A percentile compares a stretch with the other conserved stretches of the same genome.
Evolutionary conservation across 345 rosid genomes (phyloP).

Genomic region (Hibiscus mutabilis): DNA sequence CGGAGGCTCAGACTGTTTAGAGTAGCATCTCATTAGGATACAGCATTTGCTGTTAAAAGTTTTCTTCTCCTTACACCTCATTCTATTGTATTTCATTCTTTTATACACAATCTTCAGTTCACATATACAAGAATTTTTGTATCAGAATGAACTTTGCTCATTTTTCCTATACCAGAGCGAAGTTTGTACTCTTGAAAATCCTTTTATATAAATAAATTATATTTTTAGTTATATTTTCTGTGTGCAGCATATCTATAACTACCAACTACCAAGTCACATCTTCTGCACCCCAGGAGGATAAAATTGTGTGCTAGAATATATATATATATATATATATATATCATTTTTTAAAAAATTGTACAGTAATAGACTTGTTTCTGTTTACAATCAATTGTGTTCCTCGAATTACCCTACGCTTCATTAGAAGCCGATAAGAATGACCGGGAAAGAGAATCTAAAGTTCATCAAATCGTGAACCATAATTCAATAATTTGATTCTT

Average conservation of each 20-base stretch:
- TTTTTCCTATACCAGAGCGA: neutral
- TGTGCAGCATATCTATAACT: neutral
- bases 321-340: too few species aligned
- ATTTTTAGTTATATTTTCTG: neutral
- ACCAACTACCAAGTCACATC: too few species aligned
- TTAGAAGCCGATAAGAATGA: neutral
- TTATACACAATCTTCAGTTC: neutral
- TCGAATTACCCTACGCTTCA: neutral
- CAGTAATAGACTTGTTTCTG: neutral
- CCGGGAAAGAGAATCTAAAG: neutral
- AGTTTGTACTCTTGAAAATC: neutral
- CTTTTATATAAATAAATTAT: too few species aligned
- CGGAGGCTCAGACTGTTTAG: neutral
- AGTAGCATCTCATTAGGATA: neutral
- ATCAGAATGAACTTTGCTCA: conserved; percentile 2
- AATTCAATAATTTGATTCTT: too few species aligned
- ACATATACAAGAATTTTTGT: neutral
- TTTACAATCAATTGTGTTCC: neutral
- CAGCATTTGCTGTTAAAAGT: neutral
- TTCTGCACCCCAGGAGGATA: neutral
- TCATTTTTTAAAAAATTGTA: neutral
- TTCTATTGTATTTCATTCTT: conserved; percentile 1
- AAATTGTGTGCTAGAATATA: neutral
- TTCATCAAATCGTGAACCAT: too few species aligned
- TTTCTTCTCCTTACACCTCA: neutral